Conservation (phyloP, 2,329 filamentous ascomycete species). For the Cryphonectria nitschkei region DNA sequence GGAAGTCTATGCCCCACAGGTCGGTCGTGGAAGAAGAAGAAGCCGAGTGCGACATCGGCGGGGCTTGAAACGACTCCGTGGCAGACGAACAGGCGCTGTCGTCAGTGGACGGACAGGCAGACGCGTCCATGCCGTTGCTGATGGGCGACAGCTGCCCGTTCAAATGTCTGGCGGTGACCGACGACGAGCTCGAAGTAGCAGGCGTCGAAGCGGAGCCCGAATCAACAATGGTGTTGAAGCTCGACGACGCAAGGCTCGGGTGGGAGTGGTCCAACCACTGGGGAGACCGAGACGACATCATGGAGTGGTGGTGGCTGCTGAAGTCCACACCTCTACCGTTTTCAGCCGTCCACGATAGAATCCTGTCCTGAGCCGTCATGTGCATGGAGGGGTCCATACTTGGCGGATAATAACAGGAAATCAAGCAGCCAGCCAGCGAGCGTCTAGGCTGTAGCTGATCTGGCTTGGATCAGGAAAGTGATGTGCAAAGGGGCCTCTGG, state of each 20-base stretch:
- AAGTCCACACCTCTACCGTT: slow-evolving; percentile 46
- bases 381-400: slow-evolving; percentile 52
- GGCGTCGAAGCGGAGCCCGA: slow-evolving; percentile 36
- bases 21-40: slow-evolving; percentile 51
- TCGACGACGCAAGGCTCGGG: slow-evolving; percentile 30
- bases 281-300: slow-evolving; percentile 40
- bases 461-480: neutral
- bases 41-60: slow-evolving; percentile 50
- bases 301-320: slow-evolving; percentile 45
- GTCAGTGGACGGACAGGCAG: slow-evolving; percentile 30
- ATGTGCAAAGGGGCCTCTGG: neutral
- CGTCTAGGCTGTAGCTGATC: slow-evolving; percentile 5
- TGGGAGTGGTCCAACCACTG: slow-evolving; percentile 41
- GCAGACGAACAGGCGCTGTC: slow-evolving; percentile 35
- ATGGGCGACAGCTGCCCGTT: slow-evolving; percentile 57
- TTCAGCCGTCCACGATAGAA: slow-evolving; percentile 50
- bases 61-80: slow-evolving; percentile 45
- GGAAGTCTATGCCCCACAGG: slow-evolving; percentile 49
- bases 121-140: slow-evolving; percentile 53
- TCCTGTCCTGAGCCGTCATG: slow-evolving; percentile 47
- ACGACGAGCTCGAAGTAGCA: slow-evolving; percentile 32
- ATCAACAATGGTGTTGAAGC: slow-evolving; percentile 12
- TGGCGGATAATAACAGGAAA: slow-evolving; percentile 36
- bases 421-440: slow-evolving; percentile 20
- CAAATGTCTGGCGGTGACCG: slow-evolving; percentile 37